Percentiles rank a stretch among this genome's conserved stretches.
Evolutionary conservation across 1,139 yeast genomes (phyloP).

Genomic region (Geotrichum siamense): DNA sequence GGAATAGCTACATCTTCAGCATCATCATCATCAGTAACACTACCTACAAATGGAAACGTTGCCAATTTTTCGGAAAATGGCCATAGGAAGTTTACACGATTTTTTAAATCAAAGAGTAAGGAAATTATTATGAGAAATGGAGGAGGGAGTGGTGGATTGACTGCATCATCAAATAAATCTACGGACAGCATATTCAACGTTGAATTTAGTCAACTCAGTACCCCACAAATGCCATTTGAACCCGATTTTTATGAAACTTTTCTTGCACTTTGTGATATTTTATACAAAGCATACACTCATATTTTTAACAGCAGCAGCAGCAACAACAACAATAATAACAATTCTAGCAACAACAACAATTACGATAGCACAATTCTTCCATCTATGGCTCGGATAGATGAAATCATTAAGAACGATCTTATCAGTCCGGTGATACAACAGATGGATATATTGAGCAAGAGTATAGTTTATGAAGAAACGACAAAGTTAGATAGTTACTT

Average conservation of each 20-base stretch:
- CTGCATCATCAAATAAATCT: not conserved
- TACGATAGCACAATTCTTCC: constrained; percentile 4
- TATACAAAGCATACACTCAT: constrained; percentile 26
- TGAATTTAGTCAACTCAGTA: constrained; percentile 24
- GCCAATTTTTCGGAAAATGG: not conserved
- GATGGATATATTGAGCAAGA: constrained; percentile 25
- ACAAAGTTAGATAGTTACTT: constrained; percentile 25
- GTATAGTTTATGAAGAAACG: constrained; percentile 26
- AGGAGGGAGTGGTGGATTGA: no score
- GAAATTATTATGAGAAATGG: constrained; percentile 1
- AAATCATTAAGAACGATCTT: constrained; percentile 24
- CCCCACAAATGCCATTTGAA: constrained; percentile 28
- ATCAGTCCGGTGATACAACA: constrained; percentile 28
- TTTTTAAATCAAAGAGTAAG: constrained; percentile 4
- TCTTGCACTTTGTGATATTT: constrained; percentile 27
- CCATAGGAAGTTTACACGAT: constrained; percentile 5
- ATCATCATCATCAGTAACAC: constrained; percentile 1
- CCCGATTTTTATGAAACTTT: constrained; percentile 31
- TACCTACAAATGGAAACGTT: not conserved
- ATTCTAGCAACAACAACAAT: constrained; percentile 20
- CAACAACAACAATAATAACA: constrained; percentile 19
- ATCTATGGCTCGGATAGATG: constrained; percentile 26
- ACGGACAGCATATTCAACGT: not conserved
- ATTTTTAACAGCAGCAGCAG: constrained; percentile 20
- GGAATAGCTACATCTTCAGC: no score